Evolutionary conservation across 2,329 filamentous ascomycete species (phyloP), one percentile per base, ranked within the genome.

Genomic region (Fusarium clavum): DNA sequence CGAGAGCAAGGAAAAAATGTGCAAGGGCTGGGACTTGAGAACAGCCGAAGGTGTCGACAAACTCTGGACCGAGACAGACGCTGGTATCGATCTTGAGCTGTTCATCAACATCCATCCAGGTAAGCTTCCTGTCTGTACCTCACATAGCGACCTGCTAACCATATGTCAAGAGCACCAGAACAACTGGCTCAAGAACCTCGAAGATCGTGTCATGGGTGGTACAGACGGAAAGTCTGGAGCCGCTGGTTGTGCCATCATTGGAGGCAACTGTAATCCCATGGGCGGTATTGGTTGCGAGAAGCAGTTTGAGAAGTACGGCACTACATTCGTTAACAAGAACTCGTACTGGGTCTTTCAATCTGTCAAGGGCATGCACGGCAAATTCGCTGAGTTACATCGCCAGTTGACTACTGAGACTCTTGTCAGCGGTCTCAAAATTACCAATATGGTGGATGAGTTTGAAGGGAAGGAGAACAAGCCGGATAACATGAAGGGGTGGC

Each of bases 261-360:
- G 54, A n/a, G 44, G 27, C 0, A 13, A 11, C 12, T 69, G 65
- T 5, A 38, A 56, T 4, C 64, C 65, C 2, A 48, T 62, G 41
- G 6, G 4, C 2, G 49, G 54, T 0, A 38, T 69, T 0, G 20
- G 54, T 1, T 69, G 65, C 9, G 41, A 52, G 1, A 40, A 60
- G 1, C 65, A 69, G 10, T 69, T 56, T 3, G 65, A 69, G 4
- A 55, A 49, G 12, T 65, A 48, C 0, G 65, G 64, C 1, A n/a
- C 27, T 4, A 24, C 59, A 1, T 8, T 16, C 1, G 2, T 69
- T 0, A 61, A 56, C 18, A 69, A 69, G 41, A 61, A 52, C 18
- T 69, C 64, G 4, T 69, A 69, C 49, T 69, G 60, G 65, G 55
- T 38, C 3, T 69, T 69, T 2, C 64, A 65, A 13, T 61, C 64